phyloP scores from a whole-genome alignment of 495 filamentous ascomycete species.

The Cercophora sp. region DNA sequence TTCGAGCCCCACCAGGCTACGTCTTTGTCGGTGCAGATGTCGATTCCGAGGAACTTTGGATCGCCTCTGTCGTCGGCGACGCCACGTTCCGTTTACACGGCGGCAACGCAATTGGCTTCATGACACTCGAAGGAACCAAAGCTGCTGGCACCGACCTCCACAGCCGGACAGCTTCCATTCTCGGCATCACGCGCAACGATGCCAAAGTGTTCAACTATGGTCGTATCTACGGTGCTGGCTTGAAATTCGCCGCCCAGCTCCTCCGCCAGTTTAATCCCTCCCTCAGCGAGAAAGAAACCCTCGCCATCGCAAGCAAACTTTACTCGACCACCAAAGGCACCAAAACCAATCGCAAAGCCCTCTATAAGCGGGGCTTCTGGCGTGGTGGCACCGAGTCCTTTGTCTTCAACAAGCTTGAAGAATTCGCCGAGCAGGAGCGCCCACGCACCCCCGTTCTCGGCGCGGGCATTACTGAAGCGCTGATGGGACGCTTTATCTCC shows the following conservation, averaged over 20 bases:
- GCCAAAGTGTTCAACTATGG: conserved; percentile 99
- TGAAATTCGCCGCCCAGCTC: conserved; percentile 87
- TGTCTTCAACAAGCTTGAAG: conserved; percentile 96
- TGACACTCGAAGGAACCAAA: conserved; percentile 97
- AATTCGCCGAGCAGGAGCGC: conserved; percentile 90
- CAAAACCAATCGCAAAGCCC: conserved; percentile 61
- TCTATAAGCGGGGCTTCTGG: conserved; percentile 82
- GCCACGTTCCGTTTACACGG: conserved; percentile 90
- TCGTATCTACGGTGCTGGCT: conserved; percentile 92
- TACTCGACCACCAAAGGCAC: conserved; percentile 88
- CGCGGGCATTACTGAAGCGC: conserved; percentile 92
- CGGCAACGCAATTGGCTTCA: conserved; percentile 95
- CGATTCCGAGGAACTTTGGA: conserved; percentile 99
- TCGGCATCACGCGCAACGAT: conserved; percentile 90
- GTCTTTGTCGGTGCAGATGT: conserved; percentile 96
- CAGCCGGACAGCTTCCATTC: conserved; percentile 84
- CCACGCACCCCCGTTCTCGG: conserved; percentile 92
- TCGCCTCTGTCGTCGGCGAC: conserved; percentile 91
- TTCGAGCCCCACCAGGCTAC: conserved; percentile 86
- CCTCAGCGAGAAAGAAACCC: conserved; percentile 71
- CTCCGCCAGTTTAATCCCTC: conserved; percentile 88
- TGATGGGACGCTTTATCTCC: conserved; percentile 81
- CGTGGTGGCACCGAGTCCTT: conserved; percentile 93
- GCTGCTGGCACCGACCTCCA: conserved; percentile 91
- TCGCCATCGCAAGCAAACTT: conserved; percentile 68